Evolutionary conservation across 208 protist species (phyloP).

Genomic region (Balamuthia mandrillaris): DNA sequence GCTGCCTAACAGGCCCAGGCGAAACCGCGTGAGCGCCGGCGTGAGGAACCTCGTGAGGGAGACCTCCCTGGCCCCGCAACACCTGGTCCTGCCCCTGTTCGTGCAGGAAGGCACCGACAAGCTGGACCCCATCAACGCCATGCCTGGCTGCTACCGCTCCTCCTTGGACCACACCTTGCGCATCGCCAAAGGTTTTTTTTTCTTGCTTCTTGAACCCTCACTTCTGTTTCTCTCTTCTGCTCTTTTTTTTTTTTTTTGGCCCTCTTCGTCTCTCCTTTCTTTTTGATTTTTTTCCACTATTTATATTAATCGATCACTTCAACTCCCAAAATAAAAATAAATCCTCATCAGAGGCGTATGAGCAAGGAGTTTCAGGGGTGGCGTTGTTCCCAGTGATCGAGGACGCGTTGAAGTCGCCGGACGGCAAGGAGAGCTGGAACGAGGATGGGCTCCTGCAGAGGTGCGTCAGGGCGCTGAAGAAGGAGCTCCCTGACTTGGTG

Average conservation of each 20-base stretch:
- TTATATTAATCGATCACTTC: not conserved
- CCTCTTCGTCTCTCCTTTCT: not conserved
- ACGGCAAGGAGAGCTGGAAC: slow-evolving; percentile 41
- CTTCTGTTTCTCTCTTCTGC: not conserved
- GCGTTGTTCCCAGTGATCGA: slow-evolving; percentile 29
- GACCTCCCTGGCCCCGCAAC: slow-evolving; percentile 39
- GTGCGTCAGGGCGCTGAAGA: slow-evolving; percentile 42
- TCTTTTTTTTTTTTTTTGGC: not conserved
- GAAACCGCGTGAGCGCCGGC: slow-evolving; percentile 39
- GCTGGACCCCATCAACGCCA: slow-evolving; percentile 45
- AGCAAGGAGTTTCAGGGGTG: slow-evolving; percentile 22
- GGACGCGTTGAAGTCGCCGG: not conserved
- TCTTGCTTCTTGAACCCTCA: too few relatives aligned
- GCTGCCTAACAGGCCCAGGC: slow-evolving; percentile 32
- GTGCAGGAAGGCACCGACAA: slow-evolving; percentile 45
- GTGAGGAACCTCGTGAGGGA: slow-evolving; percentile 50
- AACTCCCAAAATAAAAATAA: not conserved
- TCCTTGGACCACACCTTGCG: slow-evolving; percentile 36
- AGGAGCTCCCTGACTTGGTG: slow-evolving; percentile 44
- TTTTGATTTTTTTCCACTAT: not conserved
- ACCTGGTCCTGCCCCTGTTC: slow-evolving; percentile 59
- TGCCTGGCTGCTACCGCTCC: slow-evolving; percentile 58
- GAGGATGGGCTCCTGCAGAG: slow-evolving; percentile 41
- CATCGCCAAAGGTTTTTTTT: slow-evolving; percentile 15
- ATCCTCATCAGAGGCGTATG: slow-evolving; percentile 21